phyloP scores from a whole-genome alignment of 768 basidiomycete species.

The Strobilomyces confusus region DNA sequence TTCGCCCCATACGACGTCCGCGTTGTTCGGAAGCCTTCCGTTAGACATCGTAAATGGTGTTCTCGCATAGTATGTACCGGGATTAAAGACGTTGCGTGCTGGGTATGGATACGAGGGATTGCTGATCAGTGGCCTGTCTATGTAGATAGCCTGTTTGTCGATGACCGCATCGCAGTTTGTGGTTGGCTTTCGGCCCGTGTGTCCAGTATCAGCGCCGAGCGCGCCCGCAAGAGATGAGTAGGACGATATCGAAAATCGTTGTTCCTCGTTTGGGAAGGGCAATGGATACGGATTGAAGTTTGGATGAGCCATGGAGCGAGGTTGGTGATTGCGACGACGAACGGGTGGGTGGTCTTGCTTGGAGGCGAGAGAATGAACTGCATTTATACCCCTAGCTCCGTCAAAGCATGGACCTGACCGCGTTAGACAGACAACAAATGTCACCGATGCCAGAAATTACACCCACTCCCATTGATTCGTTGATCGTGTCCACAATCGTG shows the following conservation, averaged over 20 bases:
- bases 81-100: constrained; percentile 27
- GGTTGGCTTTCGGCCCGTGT: not conserved
- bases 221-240: constrained; percentile 26
- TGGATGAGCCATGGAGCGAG: constrained; percentile 17
- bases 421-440: constrained; percentile 1
- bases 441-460: not conserved
- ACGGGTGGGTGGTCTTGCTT: not conserved
- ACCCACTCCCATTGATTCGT: not conserved
- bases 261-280: constrained; percentile 18
- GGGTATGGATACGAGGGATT: constrained; percentile 28
- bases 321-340: not conserved
- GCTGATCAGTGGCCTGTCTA: constrained; percentile 12
- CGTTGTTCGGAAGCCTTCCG: not conserved
- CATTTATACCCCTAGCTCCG: constrained; percentile 19
- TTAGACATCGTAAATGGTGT: constrained; percentile 8
- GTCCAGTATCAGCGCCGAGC: constrained; percentile 14
- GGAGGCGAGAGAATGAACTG: not conserved
- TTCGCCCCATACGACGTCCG: not conserved
- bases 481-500: constrained; percentile 11
- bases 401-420: constrained; percentile 15
- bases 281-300: constrained; percentile 15
- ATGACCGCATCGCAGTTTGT: constrained; percentile 4
- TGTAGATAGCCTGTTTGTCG: constrained; percentile 16
- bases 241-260: constrained; percentile 15
- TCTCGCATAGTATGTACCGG: constrained; percentile 13